Base-by-base conservation (phyloP, 2,329 filamentous ascomycete species). In the Colletotrichum sp. region DNA sequence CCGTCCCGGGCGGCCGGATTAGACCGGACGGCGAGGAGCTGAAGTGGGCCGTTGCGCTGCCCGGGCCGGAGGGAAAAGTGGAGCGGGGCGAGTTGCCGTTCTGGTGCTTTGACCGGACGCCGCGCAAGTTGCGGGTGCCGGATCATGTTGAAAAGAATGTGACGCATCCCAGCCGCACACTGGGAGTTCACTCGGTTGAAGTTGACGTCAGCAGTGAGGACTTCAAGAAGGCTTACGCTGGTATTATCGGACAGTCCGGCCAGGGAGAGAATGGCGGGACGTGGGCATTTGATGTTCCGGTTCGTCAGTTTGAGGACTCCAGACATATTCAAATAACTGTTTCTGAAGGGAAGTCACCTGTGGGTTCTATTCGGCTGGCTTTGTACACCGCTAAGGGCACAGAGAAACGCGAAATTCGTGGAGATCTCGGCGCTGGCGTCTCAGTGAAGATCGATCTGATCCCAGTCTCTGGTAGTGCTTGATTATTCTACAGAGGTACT, bases 61-160 rank as follows among this genome's bases (percentile, higher is more conserved):
- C 85, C 1, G 75, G 78, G 18, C 77, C 78, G 9, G 65, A 52
- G 26, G 48, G 34, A 12, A 36, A 38, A 2, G 77, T 85, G 2
- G 82, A 84, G 10, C 84, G 89, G 1, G 91, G 92, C 0, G 83
- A 84, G 16, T 80, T 92, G 13, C 93, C 93, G 0, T 94, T 94
- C 78, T 94, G 90, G 87, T 93, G 91, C 79, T 87, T 94, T 63
- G 93, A 94, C 80, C 83, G 90, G 15, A 94, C 92, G 3, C 83
- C 87, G 4, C 82, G 93, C 8, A 78, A 83, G n/a, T 80, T 91
- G 3, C 83, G 93, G 0, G 92, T 93, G 4, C 91, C 92, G 8
- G 79, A 86, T 5, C 77, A 80, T 3, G 79, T 83, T 0, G 78
- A 74, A 6, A 83, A 82, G 16, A 84, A 82, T 52, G 85, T 85